Conservation (phyloP, 495 filamentous ascomycete species). For the Friedmanniomyces endolithicus region DNA sequence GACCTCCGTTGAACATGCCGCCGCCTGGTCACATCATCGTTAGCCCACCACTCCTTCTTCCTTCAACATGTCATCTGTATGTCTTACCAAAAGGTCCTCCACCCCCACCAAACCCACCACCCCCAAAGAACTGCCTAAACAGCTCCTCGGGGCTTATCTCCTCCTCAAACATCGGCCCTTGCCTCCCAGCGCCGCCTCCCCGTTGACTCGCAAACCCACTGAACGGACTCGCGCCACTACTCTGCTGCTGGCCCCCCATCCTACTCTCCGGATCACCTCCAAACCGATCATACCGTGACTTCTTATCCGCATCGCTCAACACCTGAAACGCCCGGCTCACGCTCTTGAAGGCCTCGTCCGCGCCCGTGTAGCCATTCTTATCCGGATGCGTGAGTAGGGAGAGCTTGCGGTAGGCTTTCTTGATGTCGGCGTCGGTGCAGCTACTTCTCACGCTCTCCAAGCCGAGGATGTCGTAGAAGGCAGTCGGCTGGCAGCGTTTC, state of each 20-base stretch:
- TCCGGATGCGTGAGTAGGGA: slow-evolving; percentile 86
- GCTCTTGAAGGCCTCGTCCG: slow-evolving; percentile 96
- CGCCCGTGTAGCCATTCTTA: slow-evolving; percentile 94
- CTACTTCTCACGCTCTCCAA: slow-evolving; percentile 46
- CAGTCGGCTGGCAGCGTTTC: slow-evolving; percentile 66
- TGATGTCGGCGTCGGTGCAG: slow-evolving; percentile 69
- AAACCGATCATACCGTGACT: slow-evolving; percentile 69
- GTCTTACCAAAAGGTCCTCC: slow-evolving; percentile 54
- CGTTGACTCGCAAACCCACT: slow-evolving; percentile 48
- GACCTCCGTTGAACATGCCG: slow-evolving; percentile 34
- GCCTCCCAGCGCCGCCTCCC: slow-evolving; percentile 26
- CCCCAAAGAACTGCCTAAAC: slow-evolving; percentile 87
- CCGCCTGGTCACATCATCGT: slow-evolving; percentile 23
- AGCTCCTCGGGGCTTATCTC: slow-evolving; percentile 95
- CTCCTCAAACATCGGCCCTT: slow-evolving; percentile 58
- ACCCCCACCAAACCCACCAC: slow-evolving; percentile 47
- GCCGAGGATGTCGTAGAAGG: slow-evolving; percentile 81
- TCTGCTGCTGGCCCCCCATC: slow-evolving; percentile 43
- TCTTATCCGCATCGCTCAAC: slow-evolving; percentile 86
- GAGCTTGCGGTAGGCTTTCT: slow-evolving; percentile 87
- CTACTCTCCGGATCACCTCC: slow-evolving; percentile 85
- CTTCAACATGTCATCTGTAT: neutral
- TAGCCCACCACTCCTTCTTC: slow-evolving; percentile 18
- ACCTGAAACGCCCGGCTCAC: slow-evolving; percentile 87
- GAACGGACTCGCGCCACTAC: slow-evolving; percentile 47